Percentiles rank a stretch among this genome's conserved stretches.
phyloP scores from a whole-genome alignment of 2,329 filamentous ascomycete species.

The Claviceps pusilla region DNA sequence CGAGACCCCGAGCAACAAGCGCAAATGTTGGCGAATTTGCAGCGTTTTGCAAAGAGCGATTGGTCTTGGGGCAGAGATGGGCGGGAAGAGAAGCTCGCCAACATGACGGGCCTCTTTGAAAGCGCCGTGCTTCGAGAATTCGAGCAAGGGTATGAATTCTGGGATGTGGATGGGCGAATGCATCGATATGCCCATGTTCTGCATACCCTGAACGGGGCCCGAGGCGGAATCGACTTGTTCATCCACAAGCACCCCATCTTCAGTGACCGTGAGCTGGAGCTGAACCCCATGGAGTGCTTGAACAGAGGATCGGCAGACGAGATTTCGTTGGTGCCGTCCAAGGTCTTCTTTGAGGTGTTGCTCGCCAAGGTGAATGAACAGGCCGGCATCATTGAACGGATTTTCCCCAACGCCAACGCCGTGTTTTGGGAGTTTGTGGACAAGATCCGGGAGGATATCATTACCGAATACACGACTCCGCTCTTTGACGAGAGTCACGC shows the following conservation, averaged over 20 bases:
- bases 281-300: slow-evolving; percentile 66
- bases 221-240: slow-evolving; percentile 67
- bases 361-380: slow-evolving; percentile 70
- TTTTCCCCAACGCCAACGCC: slow-evolving; percentile 57
- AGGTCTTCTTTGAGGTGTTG: slow-evolving; percentile 64
- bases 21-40: slow-evolving; percentile 69
- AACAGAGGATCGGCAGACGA: slow-evolving; percentile 49
- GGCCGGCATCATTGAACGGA: slow-evolving; percentile 59
- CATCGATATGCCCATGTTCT: slow-evolving; percentile 77
- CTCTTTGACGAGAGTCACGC: slow-evolving; percentile 80
- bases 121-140: slow-evolving; percentile 84
- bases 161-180: slow-evolving; percentile 83
- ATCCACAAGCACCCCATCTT: slow-evolving; percentile 81
- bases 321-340: slow-evolving; percentile 65
- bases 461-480: slow-evolving; percentile 72
- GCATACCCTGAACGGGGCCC: slow-evolving; percentile 65
- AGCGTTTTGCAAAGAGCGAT: slow-evolving; percentile 66
- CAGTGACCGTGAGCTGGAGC: slow-evolving; percentile 50
- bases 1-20: slow-evolving; percentile 82
- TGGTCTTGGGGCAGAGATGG: slow-evolving; percentile 58
- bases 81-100: slow-evolving; percentile 56
- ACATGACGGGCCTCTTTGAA: slow-evolving; percentile 73
- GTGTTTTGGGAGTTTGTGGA: slow-evolving; percentile 70
- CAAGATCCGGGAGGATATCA: slow-evolving; percentile 67
- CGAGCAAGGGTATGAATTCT: slow-evolving; percentile 76